Base-by-base conservation (phyloP, 164 flowering plant species). In the Brasenia schreberi region DNA sequence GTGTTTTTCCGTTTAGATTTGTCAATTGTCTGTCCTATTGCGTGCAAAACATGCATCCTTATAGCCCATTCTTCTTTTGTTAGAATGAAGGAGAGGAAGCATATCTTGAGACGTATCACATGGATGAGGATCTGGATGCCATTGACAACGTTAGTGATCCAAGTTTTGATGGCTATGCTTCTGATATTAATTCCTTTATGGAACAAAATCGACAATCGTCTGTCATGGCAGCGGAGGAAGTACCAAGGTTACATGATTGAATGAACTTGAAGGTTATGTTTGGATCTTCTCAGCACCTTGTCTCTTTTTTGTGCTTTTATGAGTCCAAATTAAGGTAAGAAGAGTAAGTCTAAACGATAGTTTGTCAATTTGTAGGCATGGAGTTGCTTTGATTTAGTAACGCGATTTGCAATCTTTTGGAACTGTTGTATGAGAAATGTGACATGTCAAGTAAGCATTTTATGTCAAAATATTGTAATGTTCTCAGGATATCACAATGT, bases 11-110 rank as follows among this genome's bases (percentile, higher is more conserved):
- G 27, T 23, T 23, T 23, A 23, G 27, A 23, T 23, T 23, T 23
- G 27, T 23, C 27, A 23, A 2, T 23, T 23, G 27, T 23, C 27
- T 0, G 27, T 23, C 27, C 27, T 23, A 23, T 23, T 61, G 4
- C 18, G 43, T 62, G 7, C 2, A 18, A 23, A 23, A 23, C 0
- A 23, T 23, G 27, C 27, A 23, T 23, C 27, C 27, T 23, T 23
- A 23, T 23, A 23, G 27, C 27, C 27, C 27, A 23, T 23, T 23
- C 61, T 18, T 71, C 43, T 65, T 17, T 61, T 70, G 42, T 7
- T 61, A 88, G 91, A 94, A 86, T 66, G 97, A 86, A 76, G 87
- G 76, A 42, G 90, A 86, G 39, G 93, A 81, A 19, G 81, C 84
- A 43, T 84, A 81, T 77, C 86, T 85, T n/a, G 78, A 75, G 74